Percentiles rank a stretch among this genome's conserved stretches.
phyloP scores from a whole-genome alignment of 257 asterid genomes.

The Haberlea rhodopensis region DNA sequence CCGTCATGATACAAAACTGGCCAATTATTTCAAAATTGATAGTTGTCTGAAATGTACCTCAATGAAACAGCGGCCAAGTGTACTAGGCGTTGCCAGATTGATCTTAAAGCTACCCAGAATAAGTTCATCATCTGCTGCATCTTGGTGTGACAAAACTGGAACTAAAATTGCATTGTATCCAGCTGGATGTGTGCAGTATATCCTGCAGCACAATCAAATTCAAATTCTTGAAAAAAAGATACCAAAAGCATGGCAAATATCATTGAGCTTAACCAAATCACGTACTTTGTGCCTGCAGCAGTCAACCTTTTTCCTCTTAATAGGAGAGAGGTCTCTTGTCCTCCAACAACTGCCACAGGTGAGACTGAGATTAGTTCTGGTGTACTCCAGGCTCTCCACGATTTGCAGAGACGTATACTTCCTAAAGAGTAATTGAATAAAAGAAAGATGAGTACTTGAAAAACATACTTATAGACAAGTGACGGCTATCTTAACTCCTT shows the following conservation, averaged over 20 bases:
- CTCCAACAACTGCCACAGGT: slow-evolving; percentile 76
- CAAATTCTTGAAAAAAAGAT: slow-evolving; percentile 5
- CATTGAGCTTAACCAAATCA: slow-evolving; percentile 5
- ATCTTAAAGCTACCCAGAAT: slow-evolving; percentile 49
- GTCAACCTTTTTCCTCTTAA: slow-evolving; percentile 58
- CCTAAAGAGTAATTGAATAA: slow-evolving; percentile 42
- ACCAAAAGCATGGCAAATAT: background rate
- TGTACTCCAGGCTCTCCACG: slow-evolving; percentile 44
- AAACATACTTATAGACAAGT: background rate
- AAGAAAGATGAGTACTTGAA: slow-evolving; percentile 12
- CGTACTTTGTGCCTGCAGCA: slow-evolving; percentile 60
- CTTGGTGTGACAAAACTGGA: slow-evolving; percentile 35
- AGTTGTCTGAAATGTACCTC: slow-evolving; percentile 47
- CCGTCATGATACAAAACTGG: slow-evolving; percentile 3
- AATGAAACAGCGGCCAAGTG: slow-evolving; percentile 76
- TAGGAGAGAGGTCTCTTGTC: slow-evolving; percentile 64
- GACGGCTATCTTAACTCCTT: background rate
- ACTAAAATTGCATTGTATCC: slow-evolving; percentile 37
- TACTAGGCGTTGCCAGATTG: slow-evolving; percentile 29
- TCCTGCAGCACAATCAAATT: slow-evolving; percentile 47
- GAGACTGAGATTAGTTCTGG: slow-evolving; percentile 66
- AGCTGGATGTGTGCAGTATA: slow-evolving; percentile 58
- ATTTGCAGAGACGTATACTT: slow-evolving; percentile 52
- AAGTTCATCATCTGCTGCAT: slow-evolving; percentile 44
- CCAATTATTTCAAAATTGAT: slow-evolving; percentile 4